phyloP scores from a whole-genome alignment of 208 protist genomes.

The Trypanosoma melophagium region DNA sequence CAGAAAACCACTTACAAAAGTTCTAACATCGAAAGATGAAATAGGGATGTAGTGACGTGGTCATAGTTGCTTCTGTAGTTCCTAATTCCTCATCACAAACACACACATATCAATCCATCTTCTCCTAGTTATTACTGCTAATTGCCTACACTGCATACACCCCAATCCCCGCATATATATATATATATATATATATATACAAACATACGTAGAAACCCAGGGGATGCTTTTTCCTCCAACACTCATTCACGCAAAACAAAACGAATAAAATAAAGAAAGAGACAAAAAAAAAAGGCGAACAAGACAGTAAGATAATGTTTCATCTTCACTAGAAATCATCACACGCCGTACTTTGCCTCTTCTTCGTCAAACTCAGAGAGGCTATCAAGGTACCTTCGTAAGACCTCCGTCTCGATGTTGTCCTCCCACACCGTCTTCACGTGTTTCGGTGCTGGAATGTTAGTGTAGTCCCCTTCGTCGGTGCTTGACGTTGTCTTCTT shows the following conservation, averaged over 20 bases:
- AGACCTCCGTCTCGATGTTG: constrained; percentile 87
- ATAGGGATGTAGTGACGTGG: too few species aligned
- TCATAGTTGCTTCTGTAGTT: too few species aligned
- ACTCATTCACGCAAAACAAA: constrained; percentile 4
- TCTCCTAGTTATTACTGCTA: constrained; percentile 5
- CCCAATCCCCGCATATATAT: too few species aligned
- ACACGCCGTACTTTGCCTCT: constrained; percentile 86
- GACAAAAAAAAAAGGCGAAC: constrained; percentile 14
- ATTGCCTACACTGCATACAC: constrained; percentile 14
- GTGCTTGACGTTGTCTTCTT: constrained; percentile 27
- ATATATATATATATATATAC: too few species aligned
- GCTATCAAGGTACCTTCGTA: constrained; percentile 83
- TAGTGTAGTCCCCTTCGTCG: constrained; percentile 84
- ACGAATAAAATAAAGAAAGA: constrained; percentile 16
- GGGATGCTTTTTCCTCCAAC: constrained; percentile 1
- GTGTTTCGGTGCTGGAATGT: constrained; percentile 59
- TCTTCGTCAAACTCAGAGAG: constrained; percentile 83
- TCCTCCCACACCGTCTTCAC: constrained; percentile 75
- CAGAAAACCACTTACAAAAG: too few species aligned
- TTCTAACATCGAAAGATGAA: too few species aligned
- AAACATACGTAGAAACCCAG: too few species aligned
- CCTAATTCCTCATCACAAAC: too few species aligned
- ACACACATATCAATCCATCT: neutral
- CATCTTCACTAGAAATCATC: neutral
- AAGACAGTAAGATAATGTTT: constrained; percentile 6